A percentile compares a stretch with the other conserved stretches of the same genome.
Evolutionary conservation across 306 rosid genomes (phyloP).

Genomic region (Dalbergia cochinchinensis): DNA sequence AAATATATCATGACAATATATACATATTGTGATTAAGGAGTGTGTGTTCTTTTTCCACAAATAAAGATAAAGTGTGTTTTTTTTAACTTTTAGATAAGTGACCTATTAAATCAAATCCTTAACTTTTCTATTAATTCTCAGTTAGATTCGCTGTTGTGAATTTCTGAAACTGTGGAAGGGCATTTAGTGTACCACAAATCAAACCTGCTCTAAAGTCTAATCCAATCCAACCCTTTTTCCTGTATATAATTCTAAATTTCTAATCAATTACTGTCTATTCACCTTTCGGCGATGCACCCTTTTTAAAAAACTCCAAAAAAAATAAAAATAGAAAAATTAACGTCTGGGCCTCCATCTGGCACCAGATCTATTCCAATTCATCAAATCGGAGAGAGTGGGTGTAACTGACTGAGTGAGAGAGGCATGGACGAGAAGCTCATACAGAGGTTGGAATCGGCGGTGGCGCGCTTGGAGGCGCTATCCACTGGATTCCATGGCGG

Average conservation of each 20-base stretch:
- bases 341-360: conserved; percentile 28
- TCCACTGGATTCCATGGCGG: conserved; percentile 51
- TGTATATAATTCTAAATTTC: not conserved
- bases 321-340: not conserved
- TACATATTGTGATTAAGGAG: no score
- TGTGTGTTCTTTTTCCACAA: no score
- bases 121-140: not conserved
- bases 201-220: not conserved
- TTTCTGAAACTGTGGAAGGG: not conserved
- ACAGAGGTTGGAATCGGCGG: conserved; percentile 82
- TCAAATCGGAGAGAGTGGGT: not conserved
- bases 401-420: not conserved
- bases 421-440: conserved; percentile 76
- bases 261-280: not conserved
- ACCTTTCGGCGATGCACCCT: conserved; percentile 50
- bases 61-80: no score
- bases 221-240: not conserved
- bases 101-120: not conserved
- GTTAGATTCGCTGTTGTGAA: no score
- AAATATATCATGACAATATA: no score
- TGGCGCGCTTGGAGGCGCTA: conserved; percentile 73
- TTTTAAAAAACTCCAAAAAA: not conserved
- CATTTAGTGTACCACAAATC: not conserved
- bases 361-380: conserved; percentile 50
- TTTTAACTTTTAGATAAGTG: no score